Percentiles rank a stretch among this genome's conserved stretches.
These are phyloP conservation scores for Fusarium newnesense DNA, from an alignment of 2,329 filamentous ascomycete genomes.

Conservation along the genomic window DNA sequence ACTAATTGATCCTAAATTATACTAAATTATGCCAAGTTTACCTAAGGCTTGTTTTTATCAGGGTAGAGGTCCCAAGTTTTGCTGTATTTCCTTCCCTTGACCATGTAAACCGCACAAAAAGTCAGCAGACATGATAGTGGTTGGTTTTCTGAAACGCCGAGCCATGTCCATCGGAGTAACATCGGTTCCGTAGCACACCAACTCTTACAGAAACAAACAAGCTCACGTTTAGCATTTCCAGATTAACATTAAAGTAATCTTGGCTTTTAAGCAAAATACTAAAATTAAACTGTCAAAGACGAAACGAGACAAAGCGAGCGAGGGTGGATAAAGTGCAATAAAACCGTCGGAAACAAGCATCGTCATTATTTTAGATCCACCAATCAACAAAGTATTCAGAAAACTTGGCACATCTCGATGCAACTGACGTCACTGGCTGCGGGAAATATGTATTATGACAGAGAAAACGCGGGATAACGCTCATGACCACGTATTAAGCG, in stretches of 20 bases:
- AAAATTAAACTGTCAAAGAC: conserved; percentile 24
- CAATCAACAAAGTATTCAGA: neutral
- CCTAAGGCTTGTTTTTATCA: too few species aligned
- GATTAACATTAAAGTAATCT: neutral
- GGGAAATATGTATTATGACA: conserved; percentile 19
- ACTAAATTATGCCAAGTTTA: too few species aligned
- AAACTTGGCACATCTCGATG: conserved; percentile 21
- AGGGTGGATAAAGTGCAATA: neutral
- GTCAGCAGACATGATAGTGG: neutral
- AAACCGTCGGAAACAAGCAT: conserved; percentile 14
- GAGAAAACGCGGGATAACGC: neutral
- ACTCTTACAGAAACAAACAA: neutral
- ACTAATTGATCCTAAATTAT: too few species aligned
- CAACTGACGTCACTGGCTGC: conserved; percentile 15
- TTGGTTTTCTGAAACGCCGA: neutral
- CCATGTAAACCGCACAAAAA: conserved; percentile 1
- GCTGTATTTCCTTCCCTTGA: too few species aligned
- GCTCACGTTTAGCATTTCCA: neutral
- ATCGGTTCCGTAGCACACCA: neutral
- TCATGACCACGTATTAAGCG: neutral
- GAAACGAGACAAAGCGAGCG: conserved; percentile 5
- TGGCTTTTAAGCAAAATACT: neutral
- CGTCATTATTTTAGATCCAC: neutral
- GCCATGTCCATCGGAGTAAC: neutral
- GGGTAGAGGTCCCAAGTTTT: too few species aligned